Percentiles rank a stretch among this genome's conserved stretches.
These are phyloP conservation scores for Calocera viscosa DNA, from an alignment of 768 basidiomycete genomes.

Conservation along the genomic window DNA sequence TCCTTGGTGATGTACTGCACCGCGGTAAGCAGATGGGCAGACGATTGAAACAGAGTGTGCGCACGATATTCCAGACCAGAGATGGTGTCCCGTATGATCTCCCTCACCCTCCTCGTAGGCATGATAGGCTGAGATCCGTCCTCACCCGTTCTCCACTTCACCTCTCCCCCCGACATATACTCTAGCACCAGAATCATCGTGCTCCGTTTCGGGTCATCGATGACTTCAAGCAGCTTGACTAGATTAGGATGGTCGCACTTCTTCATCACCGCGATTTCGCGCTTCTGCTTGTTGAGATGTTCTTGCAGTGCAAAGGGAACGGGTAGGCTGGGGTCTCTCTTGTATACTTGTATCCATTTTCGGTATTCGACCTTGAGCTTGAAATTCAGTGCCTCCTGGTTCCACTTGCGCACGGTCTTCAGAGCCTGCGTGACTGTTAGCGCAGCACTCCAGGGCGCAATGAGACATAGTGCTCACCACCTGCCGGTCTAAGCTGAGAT, in stretches of 20 bases:
- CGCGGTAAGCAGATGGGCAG: background rate
- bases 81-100: slow-evolving; percentile 84
- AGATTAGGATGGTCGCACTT: slow-evolving; percentile 84
- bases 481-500: background rate
- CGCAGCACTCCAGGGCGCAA: background rate
- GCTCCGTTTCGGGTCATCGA: slow-evolving; percentile 77
- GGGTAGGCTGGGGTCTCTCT: background rate
- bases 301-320: slow-evolving; percentile 11
- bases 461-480: background rate
- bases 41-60: slow-evolving; percentile 27
- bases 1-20: slow-evolving; percentile 87
- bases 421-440: slow-evolving; percentile 12
- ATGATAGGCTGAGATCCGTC: slow-evolving; percentile 55
- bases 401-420: slow-evolving; percentile 20
- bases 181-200: slow-evolving; percentile 98
- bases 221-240: slow-evolving; percentile 82
- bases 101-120: slow-evolving; percentile 66
- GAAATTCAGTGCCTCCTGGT: slow-evolving; percentile 17
- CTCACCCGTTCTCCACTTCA: slow-evolving; percentile 63
- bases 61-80: slow-evolving; percentile 88
- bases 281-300: slow-evolving; percentile 54
- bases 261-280: slow-evolving; percentile 98
- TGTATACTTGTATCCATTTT: slow-evolving; percentile 16
- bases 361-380: slow-evolving; percentile 10
- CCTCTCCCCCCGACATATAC: slow-evolving; percentile 88